These are phyloP conservation scores for Heritiera littoralis DNA, from an alignment of 345 rosid genomes.

Conservation along the genomic window DNA sequence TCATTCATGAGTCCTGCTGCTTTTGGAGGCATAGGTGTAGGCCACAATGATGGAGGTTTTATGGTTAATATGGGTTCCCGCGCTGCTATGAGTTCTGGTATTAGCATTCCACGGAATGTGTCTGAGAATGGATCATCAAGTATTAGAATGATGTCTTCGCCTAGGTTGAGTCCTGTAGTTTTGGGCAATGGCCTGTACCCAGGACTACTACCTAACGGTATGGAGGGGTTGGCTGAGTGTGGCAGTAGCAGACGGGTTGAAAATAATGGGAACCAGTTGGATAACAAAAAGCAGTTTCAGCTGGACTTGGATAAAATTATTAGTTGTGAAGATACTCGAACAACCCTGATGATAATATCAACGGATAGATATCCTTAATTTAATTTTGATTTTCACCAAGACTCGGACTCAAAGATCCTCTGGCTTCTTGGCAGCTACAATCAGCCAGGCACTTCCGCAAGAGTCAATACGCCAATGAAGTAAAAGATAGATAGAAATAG, in stretches of 20 bases:
- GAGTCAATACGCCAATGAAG: constrained; percentile 1
- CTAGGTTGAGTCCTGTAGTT: constrained; percentile 63
- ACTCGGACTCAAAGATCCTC: background rate
- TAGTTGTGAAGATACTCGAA: constrained; percentile 60
- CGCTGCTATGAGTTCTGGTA: constrained; percentile 48
- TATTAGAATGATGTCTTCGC: constrained; percentile 76
- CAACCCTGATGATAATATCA: constrained; percentile 68
- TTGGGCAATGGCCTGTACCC: constrained; percentile 59
- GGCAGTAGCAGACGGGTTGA: constrained; percentile 64
- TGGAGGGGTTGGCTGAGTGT: constrained; percentile 65
- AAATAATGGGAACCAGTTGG: constrained; percentile 56
- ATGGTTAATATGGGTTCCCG: constrained; percentile 46
- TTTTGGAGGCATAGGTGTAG: constrained; percentile 49
- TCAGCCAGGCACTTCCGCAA: background rate
- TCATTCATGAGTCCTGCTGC: constrained; percentile 61
- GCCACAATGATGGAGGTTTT: constrained; percentile 48
- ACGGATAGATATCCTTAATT: no score
- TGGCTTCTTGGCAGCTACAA: background rate
- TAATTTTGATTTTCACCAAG: background rate
- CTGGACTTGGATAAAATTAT: constrained; percentile 80
- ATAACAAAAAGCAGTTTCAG: constrained; percentile 74
- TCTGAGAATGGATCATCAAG: constrained; percentile 54
- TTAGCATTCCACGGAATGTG: constrained; percentile 50
- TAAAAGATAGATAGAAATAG: background rate
- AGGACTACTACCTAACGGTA: constrained; percentile 44